Evolutionary conservation across 148 eudicot species (phyloP).

Genomic region (Rhododendron vialii): DNA sequence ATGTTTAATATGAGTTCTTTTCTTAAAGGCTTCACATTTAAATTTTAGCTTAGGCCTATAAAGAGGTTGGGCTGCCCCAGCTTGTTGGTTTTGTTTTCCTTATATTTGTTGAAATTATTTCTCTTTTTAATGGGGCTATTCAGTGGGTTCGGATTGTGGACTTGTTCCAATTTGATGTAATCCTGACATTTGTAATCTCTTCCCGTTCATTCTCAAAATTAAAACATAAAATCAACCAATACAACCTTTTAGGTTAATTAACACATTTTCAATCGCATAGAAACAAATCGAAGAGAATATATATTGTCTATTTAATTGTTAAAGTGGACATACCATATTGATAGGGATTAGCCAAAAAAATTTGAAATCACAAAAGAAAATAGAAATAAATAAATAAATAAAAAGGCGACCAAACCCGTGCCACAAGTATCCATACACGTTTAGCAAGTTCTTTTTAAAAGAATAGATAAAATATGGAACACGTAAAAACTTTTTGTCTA

Average conservation of each 20-base stretch:
- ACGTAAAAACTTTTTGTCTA: neutral
- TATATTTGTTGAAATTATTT: too few species aligned
- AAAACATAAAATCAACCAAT: neutral
- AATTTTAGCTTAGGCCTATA: too few species aligned
- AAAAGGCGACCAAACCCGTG: constrained; percentile 13
- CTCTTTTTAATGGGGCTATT: too few species aligned
- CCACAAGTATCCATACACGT: constrained; percentile 8
- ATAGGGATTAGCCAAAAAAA: neutral
- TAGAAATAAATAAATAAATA: constrained; percentile 11
- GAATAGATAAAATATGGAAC: neutral
- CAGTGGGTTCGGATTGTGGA: too few species aligned
- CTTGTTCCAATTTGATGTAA: too few species aligned
- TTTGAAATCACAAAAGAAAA: neutral
- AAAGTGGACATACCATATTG: neutral
- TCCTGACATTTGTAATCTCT: too few species aligned
- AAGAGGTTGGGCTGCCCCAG: too few species aligned
- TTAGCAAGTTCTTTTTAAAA: constrained; percentile 11
- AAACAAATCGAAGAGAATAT: neutral
- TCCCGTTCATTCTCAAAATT: too few species aligned
- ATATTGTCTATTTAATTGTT: neutral
- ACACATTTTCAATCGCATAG: neutral
- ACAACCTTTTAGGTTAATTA: neutral
- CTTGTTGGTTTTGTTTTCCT: too few species aligned
- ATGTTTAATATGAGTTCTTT: too few species aligned
- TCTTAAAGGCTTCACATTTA: too few species aligned